Conservation (phyloP, 441 rosid species). For the Gossypium schwendimanii region DNA sequence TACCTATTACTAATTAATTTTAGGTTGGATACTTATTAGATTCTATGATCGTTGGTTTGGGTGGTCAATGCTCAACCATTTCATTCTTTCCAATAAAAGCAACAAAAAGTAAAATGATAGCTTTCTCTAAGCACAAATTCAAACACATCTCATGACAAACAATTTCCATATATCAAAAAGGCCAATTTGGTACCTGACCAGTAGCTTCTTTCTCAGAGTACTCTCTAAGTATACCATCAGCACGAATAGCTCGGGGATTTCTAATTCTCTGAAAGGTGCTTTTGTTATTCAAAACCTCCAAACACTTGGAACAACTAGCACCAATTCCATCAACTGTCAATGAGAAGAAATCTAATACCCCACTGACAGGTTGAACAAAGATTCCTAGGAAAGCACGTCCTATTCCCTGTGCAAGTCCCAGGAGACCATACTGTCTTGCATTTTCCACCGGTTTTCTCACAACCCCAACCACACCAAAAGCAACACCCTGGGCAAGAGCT, state of each 20-base stretch:
- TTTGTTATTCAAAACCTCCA: constrained; percentile 67
- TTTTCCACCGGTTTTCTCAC: constrained; percentile 92
- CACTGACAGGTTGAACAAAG: constrained; percentile 90
- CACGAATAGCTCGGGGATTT: constrained; percentile 83
- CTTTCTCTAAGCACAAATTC: background rate
- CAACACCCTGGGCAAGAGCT: constrained; percentile 98
- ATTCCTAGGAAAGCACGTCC: constrained; percentile 87
- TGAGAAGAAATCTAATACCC: constrained; percentile 92
- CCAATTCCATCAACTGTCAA: constrained; percentile 95
- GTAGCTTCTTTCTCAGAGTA: constrained; percentile 85
- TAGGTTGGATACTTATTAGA: background rate
- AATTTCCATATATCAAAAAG: background rate
- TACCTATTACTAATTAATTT: background rate
- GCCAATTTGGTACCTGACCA: constrained; percentile 63
- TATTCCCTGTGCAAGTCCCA: constrained; percentile 96
- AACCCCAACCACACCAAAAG: constrained; percentile 97
- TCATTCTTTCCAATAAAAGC: background rate
- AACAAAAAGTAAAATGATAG: background rate
- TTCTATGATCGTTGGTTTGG: background rate
- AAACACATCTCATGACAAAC: background rate
- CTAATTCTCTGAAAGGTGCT: constrained; percentile 68
- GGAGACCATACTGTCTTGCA: constrained; percentile 78
- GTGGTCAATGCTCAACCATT: background rate
- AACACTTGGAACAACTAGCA: constrained; percentile 90
- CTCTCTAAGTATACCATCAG: constrained; percentile 72